phyloP scores from a whole-genome alignment of 2,329 filamentous ascomycete genomes.

The Colletotrichum graminicola region DNA sequence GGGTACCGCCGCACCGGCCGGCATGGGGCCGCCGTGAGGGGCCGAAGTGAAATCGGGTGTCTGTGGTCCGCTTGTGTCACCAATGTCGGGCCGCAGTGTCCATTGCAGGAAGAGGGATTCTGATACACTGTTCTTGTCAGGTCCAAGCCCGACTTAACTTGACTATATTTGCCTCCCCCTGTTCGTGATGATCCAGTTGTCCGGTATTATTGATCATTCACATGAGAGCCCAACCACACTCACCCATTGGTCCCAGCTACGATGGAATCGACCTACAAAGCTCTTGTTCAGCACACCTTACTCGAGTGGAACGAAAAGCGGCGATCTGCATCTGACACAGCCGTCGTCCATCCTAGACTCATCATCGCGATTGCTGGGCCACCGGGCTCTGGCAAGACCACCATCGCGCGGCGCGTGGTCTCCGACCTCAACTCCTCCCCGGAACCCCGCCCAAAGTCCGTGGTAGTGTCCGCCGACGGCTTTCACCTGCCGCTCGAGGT shows the following conservation, averaged over 20 bases:
- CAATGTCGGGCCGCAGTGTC: not conserved
- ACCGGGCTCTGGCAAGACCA: slow-evolving; percentile 50
- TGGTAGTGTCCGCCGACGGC: slow-evolving; percentile 45
- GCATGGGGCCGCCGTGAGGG: slow-evolving; percentile 32
- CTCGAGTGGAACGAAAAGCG: slow-evolving; percentile 44
- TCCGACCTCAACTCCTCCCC: slow-evolving; percentile 25
- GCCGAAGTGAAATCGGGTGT: slow-evolving; percentile 28
- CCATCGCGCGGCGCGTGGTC: slow-evolving; percentile 45
- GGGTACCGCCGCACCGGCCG: slow-evolving; percentile 32
- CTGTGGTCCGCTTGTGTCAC: slow-evolving; percentile 16
- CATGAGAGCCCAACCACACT: not conserved
- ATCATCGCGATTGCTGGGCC: slow-evolving; percentile 50
- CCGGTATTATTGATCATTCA: not conserved
- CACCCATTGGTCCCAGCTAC: not conserved
- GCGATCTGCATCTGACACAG: not conserved
- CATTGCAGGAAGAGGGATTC: no score
- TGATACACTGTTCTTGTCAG: not conserved
- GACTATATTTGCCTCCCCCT: not conserved
- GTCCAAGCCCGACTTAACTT: not conserved
- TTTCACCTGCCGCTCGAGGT: slow-evolving; percentile 48
- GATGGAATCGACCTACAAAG: slow-evolving; percentile 47
- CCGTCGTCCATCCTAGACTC: slow-evolving; percentile 39
- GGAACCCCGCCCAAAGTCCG: slow-evolving; percentile 23
- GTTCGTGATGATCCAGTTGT: not conserved
- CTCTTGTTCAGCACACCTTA: slow-evolving; percentile 44